Conservation (phyloP, 805 yeast genomes). For the Dipodascus albidus region DNA sequence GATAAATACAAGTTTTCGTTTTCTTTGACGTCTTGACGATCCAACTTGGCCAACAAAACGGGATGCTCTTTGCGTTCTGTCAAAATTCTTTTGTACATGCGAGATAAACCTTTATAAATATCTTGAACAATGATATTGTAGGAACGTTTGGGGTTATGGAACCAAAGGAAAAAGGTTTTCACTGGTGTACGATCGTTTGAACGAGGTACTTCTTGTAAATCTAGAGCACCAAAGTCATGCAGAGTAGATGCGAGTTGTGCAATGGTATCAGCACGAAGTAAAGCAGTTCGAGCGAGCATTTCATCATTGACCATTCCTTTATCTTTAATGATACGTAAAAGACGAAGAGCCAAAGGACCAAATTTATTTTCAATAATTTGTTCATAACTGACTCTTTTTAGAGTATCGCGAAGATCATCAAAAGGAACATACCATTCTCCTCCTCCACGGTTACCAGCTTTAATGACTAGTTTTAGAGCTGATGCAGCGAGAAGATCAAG, state of each 20-base stretch:
- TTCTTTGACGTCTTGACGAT: conserved; percentile 83
- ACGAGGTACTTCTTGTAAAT: conserved; percentile 88
- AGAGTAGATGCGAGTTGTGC: conserved; percentile 59
- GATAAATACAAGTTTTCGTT: conserved; percentile 63
- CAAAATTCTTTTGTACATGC: conserved; percentile 24
- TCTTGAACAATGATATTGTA: conserved; percentile 37
- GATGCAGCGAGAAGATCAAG: conserved; percentile 51
- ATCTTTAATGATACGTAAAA: conserved; percentile 65
- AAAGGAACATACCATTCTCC: conserved; percentile 34
- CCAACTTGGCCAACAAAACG: conserved; percentile 64
- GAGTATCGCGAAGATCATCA: conserved; percentile 17
- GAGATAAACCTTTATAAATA: conserved; percentile 38
- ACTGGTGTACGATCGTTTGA: conserved; percentile 86
- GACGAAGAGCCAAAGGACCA: conserved; percentile 48
- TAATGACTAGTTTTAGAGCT: conserved; percentile 45
- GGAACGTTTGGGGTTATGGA: conserved; percentile 47
- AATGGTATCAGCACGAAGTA: conserved; percentile 68
- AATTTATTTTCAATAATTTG: conserved; percentile 23
- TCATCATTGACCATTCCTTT: conserved; percentile 76
- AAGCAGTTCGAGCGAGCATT: conserved; percentile 57
- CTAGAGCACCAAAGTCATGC: conserved; percentile 59
- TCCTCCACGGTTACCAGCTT: conserved; percentile 41
- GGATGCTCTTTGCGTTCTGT: conserved; percentile 44
- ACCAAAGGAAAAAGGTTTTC: conserved; percentile 73
- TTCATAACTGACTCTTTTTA: conserved; percentile 25